Evolutionary conservation across 768 basidiomycete species (phyloP), one percentile per base, ranked within the genome.

Genomic region (Collybia sp.): DNA sequence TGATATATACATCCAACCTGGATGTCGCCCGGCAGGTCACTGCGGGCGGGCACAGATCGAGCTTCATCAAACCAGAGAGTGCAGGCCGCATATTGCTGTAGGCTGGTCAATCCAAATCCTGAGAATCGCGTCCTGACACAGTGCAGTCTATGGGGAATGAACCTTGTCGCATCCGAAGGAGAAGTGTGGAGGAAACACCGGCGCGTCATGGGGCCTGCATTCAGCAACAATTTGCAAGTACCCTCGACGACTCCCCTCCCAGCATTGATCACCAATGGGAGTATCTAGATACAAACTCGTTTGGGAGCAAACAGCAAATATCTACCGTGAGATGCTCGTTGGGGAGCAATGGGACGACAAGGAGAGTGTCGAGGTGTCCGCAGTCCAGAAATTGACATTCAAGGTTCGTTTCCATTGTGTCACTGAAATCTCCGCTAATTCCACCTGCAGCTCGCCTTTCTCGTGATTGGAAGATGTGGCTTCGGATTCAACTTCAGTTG

Each of bases 11-110:
- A 2, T 63, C 69, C 12, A 77, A 75, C 46, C 47, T 78, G 16
- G 72, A 77, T 35, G 67, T 77, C 3, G 69, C 64, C 10, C 65
- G 73, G 6, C 76, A 77, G 56, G 64, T 76, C 13, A 55, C 61
- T 5, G 58, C 53, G 1, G 73, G 72, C 4, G 67, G 67, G 1
- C 64, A 67, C 30, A 71, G 67, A 41, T 61, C 62, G 1, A 64
- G 54, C 40, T 76, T 71, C 40, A 44, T 66, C 36, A 78, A 78
- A 49, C 69, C 74, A 2, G 52, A 58, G 41, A 36, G 41, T 16
- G 60, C 61, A 12, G 69, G 11, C 15, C 13, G 11, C 5, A 12
- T 13, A 40, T 45, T 30, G 18, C n/a, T 33, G 36, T n/a, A 51
- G 36, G 25, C 35, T 32, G 44, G 33, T 34, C 56, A 2, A 30